These are phyloP conservation scores for Penicillium freii DNA, from an alignment of 2,329 filamentous ascomycete genomes.

Conservation along the genomic window DNA sequence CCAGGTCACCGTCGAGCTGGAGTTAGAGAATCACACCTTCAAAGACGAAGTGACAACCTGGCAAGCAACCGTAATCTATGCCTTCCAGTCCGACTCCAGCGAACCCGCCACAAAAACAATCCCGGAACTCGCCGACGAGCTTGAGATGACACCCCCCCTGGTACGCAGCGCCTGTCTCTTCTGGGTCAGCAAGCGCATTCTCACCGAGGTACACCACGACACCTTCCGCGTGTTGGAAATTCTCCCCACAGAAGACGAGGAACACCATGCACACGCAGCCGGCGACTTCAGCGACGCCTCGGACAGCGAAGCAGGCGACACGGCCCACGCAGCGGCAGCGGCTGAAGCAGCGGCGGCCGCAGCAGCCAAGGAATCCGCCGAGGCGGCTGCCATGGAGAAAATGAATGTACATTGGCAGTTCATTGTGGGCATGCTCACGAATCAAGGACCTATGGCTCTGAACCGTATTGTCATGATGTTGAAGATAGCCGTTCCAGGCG, in stretches of 20 bases:
- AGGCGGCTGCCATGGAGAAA: conserved; percentile 64
- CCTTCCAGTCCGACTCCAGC: conserved; percentile 60
- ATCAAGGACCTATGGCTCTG: conserved; percentile 80
- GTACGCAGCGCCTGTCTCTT: conserved; percentile 61
- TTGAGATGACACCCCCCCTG: conserved; percentile 57
- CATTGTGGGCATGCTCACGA: conserved; percentile 92
- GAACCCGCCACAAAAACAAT: conserved; percentile 41
- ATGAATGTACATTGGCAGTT: conserved; percentile 84
- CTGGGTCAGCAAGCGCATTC: conserved; percentile 61
- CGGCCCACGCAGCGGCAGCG: conserved; percentile 37
- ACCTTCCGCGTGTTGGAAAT: conserved; percentile 58
- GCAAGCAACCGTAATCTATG: conserved; percentile 83
- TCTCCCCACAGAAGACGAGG: conserved; percentile 40
- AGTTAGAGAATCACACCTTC: conserved; percentile 76
- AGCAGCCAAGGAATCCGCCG: conserved; percentile 46
- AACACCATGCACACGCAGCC: conserved; percentile 17
- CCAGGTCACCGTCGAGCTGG: conserved; percentile 74
- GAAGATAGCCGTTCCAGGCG: conserved; percentile 83
- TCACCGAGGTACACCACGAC: conserved; percentile 47
- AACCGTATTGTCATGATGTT: conserved; percentile 89
- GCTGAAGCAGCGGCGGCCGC: conserved; percentile 43
- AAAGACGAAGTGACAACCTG: conserved; percentile 72
- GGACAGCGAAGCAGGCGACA: conserved; percentile 25
- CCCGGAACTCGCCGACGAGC: conserved; percentile 46
- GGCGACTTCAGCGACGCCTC: conserved; percentile 20